Conservation (phyloP, 768 basidiomycete species). For the Boletus reticuloceps region DNA sequence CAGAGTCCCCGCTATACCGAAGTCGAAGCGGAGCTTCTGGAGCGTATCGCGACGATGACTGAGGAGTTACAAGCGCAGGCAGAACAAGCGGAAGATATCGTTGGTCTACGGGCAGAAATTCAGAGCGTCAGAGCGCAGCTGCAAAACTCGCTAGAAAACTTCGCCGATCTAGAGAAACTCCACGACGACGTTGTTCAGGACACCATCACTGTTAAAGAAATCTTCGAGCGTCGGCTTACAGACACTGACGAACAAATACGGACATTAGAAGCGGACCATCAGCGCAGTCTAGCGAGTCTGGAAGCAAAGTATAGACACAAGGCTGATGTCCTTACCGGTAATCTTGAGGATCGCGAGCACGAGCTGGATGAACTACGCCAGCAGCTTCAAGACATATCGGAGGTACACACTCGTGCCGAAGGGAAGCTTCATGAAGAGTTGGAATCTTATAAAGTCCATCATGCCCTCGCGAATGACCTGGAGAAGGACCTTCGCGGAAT, state of each 20-base stretch:
- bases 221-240: slow-evolving; percentile 32
- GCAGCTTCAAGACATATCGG: slow-evolving; percentile 39
- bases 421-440: slow-evolving; percentile 26
- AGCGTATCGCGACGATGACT: slow-evolving; percentile 25
- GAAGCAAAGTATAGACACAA: slow-evolving; percentile 35
- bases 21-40: slow-evolving; percentile 31
- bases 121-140: slow-evolving; percentile 23
- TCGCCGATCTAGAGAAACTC: slow-evolving; percentile 24
- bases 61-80: slow-evolving; percentile 10
- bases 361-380: slow-evolving; percentile 32
- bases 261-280: slow-evolving; percentile 29
- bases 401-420: slow-evolving; percentile 33
- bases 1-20: slow-evolving; percentile 35
- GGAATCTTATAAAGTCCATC: slow-evolving; percentile 23
- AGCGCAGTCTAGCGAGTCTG: slow-evolving; percentile 19
- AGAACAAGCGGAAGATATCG: slow-evolving; percentile 16
- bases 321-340: slow-evolving; percentile 36
- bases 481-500: slow-evolving; percentile 37
- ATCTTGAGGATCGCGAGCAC: slow-evolving; percentile 37
- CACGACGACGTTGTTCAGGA: slow-evolving; percentile 26
- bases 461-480: slow-evolving; percentile 32
- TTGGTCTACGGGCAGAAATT: slow-evolving; percentile 24
- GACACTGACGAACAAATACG: slow-evolving; percentile 19
- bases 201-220: slow-evolving; percentile 21
- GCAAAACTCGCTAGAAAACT: slow-evolving; percentile 20